Evolutionary conservation across 495 filamentous ascomycete species (phyloP).

Genomic region (Penicillium nucicola): DNA sequence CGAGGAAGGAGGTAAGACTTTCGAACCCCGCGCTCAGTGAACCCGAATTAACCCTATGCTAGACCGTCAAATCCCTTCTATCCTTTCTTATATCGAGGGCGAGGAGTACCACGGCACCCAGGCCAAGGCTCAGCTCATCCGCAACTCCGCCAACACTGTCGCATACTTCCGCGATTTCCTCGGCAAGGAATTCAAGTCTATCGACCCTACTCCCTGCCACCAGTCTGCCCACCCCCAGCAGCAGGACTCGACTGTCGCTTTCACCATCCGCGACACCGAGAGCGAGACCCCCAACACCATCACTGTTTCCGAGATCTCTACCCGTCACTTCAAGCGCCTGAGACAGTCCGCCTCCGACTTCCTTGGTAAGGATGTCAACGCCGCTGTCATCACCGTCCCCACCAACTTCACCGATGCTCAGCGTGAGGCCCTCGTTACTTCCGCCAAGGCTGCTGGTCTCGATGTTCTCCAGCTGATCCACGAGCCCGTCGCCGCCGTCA

Average conservation of each 20-base stretch:
- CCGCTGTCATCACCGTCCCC: conserved; percentile 88
- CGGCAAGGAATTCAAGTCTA: conserved; percentile 90
- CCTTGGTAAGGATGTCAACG: conserved; percentile 85
- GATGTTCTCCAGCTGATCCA: conserved; percentile 90
- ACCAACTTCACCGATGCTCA: conserved; percentile 90
- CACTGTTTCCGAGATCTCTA: conserved; percentile 79
- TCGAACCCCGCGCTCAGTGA: conserved; percentile 2
- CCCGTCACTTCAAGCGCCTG: conserved; percentile 80
- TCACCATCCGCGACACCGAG: conserved; percentile 75
- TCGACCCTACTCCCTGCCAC: conserved; percentile 94
- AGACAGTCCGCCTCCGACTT: conserved; percentile 83
- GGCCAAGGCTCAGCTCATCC: conserved; percentile 86
- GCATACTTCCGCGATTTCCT: conserved; percentile 95
- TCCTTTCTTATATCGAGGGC: conserved; percentile 89
- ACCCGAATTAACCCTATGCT: conserved; percentile 12
- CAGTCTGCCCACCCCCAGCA: conserved; percentile 88
- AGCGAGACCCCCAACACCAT: conserved; percentile 67
- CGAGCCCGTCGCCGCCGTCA: conserved; percentile 86
- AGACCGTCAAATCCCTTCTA: conserved; percentile 96
- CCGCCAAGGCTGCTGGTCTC: conserved; percentile 77
- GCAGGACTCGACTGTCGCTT: conserved; percentile 67
- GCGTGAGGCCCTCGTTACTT: conserved; percentile 69
- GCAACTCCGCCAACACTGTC: conserved; percentile 88
- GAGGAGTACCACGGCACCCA: conserved; percentile 97
- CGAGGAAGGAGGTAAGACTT: conserved; percentile 84